These are phyloP conservation scores for Novymonas esmeraldas DNA, from an alignment of 208 protist genomes.

Conservation along the genomic window DNA sequence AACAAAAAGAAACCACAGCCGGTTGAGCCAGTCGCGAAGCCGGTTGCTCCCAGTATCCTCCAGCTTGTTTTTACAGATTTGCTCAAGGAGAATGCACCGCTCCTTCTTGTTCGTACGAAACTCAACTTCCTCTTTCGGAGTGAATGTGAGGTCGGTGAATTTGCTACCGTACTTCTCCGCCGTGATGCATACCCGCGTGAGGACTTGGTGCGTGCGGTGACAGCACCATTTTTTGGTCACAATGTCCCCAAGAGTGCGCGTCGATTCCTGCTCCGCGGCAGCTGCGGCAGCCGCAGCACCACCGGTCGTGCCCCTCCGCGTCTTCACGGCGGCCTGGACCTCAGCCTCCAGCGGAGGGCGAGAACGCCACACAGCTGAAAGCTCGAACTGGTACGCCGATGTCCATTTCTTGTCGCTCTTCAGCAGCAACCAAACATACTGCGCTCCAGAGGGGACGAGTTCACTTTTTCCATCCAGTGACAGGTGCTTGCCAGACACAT, in stretches of 20 bases:
- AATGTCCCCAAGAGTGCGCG: conserved; percentile 61
- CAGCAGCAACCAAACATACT: conserved; percentile 70
- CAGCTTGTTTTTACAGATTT: conserved; percentile 41
- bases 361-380: conserved; percentile 46
- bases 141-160: conserved; percentile 45
- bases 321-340: conserved; percentile 13
- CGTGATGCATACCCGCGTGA: conserved; percentile 57
- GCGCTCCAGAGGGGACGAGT: conserved; percentile 46
- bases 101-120: conserved; percentile 57
- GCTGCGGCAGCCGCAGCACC: neutral
- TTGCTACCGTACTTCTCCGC: conserved; percentile 61
- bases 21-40: conserved; percentile 61
- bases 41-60: conserved; percentile 29
- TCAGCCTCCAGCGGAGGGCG: conserved; percentile 26
- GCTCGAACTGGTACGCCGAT: conserved; percentile 38
- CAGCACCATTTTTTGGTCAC: conserved; percentile 70
- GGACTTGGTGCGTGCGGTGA: conserved; percentile 59
- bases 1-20: conserved; percentile 69
- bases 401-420: conserved; percentile 55
- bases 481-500: conserved; percentile 10
- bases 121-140: conserved; percentile 45
- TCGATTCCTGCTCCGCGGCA: neutral
- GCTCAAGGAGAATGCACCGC: conserved; percentile 43
- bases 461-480: conserved; percentile 27
- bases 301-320: conserved; percentile 7